Evolutionary conservation across 441 rosid genomes (phyloP), one percentile per base, ranked within the genome.

Genomic region (Hura crepitans): DNA sequence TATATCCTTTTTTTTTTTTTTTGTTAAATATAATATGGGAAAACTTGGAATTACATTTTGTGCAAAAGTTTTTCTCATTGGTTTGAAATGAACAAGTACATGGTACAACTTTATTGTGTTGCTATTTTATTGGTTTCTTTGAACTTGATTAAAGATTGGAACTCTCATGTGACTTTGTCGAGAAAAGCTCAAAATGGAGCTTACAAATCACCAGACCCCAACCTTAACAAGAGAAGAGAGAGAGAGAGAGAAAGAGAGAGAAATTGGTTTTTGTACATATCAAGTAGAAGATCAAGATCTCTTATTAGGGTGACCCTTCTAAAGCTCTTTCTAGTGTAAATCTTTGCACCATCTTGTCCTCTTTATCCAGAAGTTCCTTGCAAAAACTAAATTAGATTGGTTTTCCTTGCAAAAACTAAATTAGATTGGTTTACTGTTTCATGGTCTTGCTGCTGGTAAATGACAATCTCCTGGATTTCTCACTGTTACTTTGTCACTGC

Each of bases 61-160:
- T 54, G 53, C 43, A 30, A 49, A n/a, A 47, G 10, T 43, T 11
- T 69, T 43, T 18, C 53, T 45, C 28, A 60, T 67, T 23, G 51
- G 18, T 60, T 23, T 60, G n/a, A 46, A 68, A 68, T 57, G 53
- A 35, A 49, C 33, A 47, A 45, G 35, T 57, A 17, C 4, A 37
- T 10, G 33, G 14, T 43, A 33, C 46, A 65, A 23, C 42, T 23
- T 59, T 30, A 22, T 22, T 39, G 25, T 61, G 0, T 61, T 25
- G 12, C 49, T n/a, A 22, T 61, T 9, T 20, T 39, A 37, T 37
- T 61, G 47, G 68, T 43, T 72, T 25, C 25, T 22, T 50, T 57
- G 55, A 62, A 46, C 68, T 33, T 47, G 53, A 37, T 53, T 43
- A 33, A 33, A 20, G 15, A 53, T 5, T 68, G 54, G 37, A 54